A percentile compares a stretch with the other conserved stretches of the same genome.
Conservation (phyloP, 495 filamentous ascomycete species). For the Neurospora hispaniola region DNA sequence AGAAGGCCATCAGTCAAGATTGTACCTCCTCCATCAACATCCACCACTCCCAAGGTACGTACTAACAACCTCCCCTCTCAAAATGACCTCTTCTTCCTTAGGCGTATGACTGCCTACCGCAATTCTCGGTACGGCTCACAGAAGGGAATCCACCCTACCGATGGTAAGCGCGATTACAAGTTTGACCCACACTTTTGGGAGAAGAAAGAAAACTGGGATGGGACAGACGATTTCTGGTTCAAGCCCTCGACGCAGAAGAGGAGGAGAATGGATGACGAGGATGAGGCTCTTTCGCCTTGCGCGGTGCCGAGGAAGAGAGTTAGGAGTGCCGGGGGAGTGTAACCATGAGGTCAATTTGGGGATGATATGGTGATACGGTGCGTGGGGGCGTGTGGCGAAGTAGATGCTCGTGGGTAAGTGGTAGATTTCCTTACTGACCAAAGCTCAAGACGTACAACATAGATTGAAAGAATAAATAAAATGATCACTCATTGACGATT, state of each 20-base stretch:
- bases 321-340: not conserved
- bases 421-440: not conserved
- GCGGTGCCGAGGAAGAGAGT: not conserved
- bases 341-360: not conserved
- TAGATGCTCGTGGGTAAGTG: not conserved
- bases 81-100: not conserved
- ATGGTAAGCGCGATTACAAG: not conserved
- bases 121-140: not conserved
- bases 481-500: not conserved
- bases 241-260: not conserved
- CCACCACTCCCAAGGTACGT: too few relatives aligned
- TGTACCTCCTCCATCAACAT: too few relatives aligned
- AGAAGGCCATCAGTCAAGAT: too few relatives aligned
- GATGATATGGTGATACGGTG: not conserved
- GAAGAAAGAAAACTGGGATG: not conserved
- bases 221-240: not conserved
- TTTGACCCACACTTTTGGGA: not conserved
- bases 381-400: not conserved
- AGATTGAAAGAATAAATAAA: not conserved
- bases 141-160: not conserved
- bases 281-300: not conserved
- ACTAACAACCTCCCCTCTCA: not conserved
- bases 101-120: not conserved
- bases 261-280: not conserved
- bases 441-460: not conserved